phyloP scores from a whole-genome alignment of 2,329 filamentous ascomycete species.

The Alternaria novae-zelandiae region DNA sequence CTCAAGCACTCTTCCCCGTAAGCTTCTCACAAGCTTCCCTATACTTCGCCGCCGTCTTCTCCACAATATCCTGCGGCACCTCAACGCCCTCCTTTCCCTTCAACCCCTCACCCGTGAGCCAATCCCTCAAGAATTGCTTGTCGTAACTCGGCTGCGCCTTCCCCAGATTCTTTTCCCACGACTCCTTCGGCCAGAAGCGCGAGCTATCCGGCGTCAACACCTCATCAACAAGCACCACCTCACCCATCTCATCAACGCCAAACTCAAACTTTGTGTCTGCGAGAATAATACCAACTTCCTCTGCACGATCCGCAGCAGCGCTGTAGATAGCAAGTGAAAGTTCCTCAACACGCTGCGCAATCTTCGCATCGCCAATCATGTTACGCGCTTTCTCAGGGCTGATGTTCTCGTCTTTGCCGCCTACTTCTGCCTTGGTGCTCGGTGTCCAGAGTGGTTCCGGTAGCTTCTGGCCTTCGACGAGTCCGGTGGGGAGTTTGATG shows the following conservation, averaged over 20 bases:
- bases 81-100: slow-evolving; percentile 76
- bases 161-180: slow-evolving; percentile 69
- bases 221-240: slow-evolving; percentile 81
- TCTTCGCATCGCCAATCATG: slow-evolving; percentile 67
- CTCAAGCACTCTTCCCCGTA: slow-evolving; percentile 55
- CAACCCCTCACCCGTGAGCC: slow-evolving; percentile 74
- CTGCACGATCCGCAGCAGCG: slow-evolving; percentile 68
- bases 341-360: slow-evolving; percentile 69
- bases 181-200: slow-evolving; percentile 81
- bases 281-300: slow-evolving; percentile 73
- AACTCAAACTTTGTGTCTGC: slow-evolving; percentile 83
- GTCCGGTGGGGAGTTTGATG: slow-evolving; percentile 69
- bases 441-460: slow-evolving; percentile 77
- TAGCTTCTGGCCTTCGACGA: slow-evolving; percentile 74
- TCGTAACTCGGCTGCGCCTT: slow-evolving; percentile 83
- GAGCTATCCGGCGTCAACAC: slow-evolving; percentile 78
- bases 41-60: slow-evolving; percentile 75
- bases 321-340: slow-evolving; percentile 70
- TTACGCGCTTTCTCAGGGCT: slow-evolving; percentile 65
- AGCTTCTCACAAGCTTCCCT: slow-evolving; percentile 75
- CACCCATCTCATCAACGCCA: slow-evolving; percentile 65
- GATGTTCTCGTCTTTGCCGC: slow-evolving; percentile 86
- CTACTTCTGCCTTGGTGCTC: slow-evolving; percentile 82
- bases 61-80: slow-evolving; percentile 74
- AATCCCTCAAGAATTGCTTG: slow-evolving; percentile 78